Conservation (phyloP, 1,284 basidiomycete genomes). For the Taiwanofungus camphoratus region DNA sequence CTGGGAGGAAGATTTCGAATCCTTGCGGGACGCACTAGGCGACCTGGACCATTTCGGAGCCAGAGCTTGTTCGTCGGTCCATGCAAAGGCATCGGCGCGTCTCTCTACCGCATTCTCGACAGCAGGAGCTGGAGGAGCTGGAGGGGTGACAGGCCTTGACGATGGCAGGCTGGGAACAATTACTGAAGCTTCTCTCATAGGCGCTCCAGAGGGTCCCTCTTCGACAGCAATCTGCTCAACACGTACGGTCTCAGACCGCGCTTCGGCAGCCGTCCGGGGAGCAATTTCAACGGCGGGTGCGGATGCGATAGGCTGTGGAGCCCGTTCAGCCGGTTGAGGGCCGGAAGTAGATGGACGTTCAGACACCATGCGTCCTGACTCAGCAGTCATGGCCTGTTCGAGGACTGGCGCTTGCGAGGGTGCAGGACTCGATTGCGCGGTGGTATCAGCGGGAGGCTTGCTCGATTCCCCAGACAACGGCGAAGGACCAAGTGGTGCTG, state of each 20-base stretch:
- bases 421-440: constrained; percentile 4
- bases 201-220: constrained; percentile 3
- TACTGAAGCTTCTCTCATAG: constrained; percentile 14
- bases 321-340: too few relatives aligned
- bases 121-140: constrained; percentile 6
- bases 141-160: not conserved
- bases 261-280: not conserved
- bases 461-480: constrained; percentile 18
- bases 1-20: not conserved
- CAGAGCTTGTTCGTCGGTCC: constrained; percentile 14
- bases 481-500: constrained; percentile 15
- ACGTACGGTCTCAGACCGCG: constrained; percentile 3
- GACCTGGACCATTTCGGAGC: constrained; percentile 12
- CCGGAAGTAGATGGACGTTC: too few relatives aligned
- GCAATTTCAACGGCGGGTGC: not conserved
- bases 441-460: not conserved
- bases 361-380: too few relatives aligned
- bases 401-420: too few relatives aligned
- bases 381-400: too few relatives aligned
- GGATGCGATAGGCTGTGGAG: too few relatives aligned
- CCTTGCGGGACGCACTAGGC: constrained; percentile 4
- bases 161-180: not conserved
- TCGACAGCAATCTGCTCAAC: constrained; percentile 8
- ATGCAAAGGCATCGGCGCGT: constrained; percentile 21
- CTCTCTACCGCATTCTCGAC: constrained; percentile 7